Evolutionary conservation across 305 asterid genomes (phyloP).

Genomic region (Fraxinus dipetala): DNA sequence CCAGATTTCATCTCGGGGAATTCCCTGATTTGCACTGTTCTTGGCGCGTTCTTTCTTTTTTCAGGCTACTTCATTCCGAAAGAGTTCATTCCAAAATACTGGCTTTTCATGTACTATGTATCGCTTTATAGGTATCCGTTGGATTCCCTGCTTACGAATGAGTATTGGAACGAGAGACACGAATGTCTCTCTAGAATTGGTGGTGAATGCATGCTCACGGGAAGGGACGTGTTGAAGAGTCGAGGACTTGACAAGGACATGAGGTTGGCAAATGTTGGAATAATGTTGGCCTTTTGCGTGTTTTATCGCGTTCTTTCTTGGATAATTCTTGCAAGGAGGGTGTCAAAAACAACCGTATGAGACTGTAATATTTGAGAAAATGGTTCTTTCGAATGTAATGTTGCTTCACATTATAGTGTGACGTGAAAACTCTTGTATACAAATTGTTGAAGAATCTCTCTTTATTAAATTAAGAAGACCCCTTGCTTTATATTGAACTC

Average conservation of each 20-base stretch:
- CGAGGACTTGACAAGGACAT: constrained; percentile 71
- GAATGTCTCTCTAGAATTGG: constrained; percentile 52
- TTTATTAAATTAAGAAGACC: no score
- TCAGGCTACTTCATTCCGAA: constrained; percentile 92
- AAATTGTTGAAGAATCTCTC: background rate
- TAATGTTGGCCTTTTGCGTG: constrained; percentile 69
- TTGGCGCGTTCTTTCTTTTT: constrained; percentile 82
- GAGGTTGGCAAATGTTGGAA: constrained; percentile 72
- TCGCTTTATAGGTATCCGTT: constrained; percentile 85
- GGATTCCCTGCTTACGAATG: constrained; percentile 67
- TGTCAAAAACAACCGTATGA: constrained; percentile 57
- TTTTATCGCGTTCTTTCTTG: constrained; percentile 70
- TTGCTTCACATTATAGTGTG: background rate
- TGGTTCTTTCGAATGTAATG: background rate
- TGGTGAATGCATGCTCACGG: constrained; percentile 58
- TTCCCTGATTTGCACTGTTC: constrained; percentile 74
- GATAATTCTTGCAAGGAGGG: constrained; percentile 66
- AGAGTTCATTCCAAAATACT: constrained; percentile 72
- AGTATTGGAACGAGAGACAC: constrained; percentile 64
- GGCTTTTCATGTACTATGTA: constrained; percentile 88
- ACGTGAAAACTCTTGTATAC: background rate
- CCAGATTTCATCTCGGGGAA: constrained; percentile 90
- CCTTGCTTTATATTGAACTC: background rate
- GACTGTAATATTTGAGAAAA: background rate
- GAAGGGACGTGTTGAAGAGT: constrained; percentile 68